Evolutionary conservation across 805 yeast species (phyloP).

Genomic region (Saccharomyces mikatae): DNA sequence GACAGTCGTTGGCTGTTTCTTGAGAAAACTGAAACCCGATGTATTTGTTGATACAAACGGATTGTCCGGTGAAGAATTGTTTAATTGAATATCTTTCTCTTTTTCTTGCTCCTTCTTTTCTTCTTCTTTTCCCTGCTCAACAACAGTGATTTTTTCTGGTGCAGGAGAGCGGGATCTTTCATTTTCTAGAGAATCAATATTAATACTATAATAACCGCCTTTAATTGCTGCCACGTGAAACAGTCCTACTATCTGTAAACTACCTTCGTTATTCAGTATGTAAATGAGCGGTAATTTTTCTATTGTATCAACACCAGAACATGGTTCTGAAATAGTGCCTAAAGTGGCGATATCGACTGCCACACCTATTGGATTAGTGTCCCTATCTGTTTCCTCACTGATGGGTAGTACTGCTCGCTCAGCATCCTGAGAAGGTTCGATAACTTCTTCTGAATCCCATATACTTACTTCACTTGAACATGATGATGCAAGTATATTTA

Average conservation of each 20-base stretch:
- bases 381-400: slow-evolving; percentile 55
- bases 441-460: slow-evolving; percentile 30
- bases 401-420: slow-evolving; percentile 70
- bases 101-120: not conserved
- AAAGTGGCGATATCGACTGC: slow-evolving; percentile 49
- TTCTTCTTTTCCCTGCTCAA: not conserved
- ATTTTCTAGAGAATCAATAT: not conserved
- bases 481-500: slow-evolving; percentile 49
- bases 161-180: not conserved
- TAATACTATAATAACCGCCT: slow-evolving; percentile 24
- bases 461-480: slow-evolving; percentile 57
- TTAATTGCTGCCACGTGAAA: slow-evolving; percentile 49
- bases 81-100: not conserved
- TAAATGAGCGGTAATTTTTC: slow-evolving; percentile 60
- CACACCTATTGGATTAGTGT: slow-evolving; percentile 64
- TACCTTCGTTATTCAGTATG: slow-evolving; percentile 56
- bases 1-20: not conserved
- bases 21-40: not conserved
- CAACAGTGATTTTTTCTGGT: not conserved
- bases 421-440: slow-evolving; percentile 56
- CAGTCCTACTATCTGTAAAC: slow-evolving; percentile 54
- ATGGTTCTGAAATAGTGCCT: slow-evolving; percentile 43
- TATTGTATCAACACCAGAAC: slow-evolving; percentile 48
- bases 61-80: not conserved
- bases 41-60: not conserved